A percentile compares a stretch with the other conserved stretches of the same genome.
Evolutionary conservation across 805 yeast species (phyloP).

Genomic region (Kazachstania psychrophila): DNA sequence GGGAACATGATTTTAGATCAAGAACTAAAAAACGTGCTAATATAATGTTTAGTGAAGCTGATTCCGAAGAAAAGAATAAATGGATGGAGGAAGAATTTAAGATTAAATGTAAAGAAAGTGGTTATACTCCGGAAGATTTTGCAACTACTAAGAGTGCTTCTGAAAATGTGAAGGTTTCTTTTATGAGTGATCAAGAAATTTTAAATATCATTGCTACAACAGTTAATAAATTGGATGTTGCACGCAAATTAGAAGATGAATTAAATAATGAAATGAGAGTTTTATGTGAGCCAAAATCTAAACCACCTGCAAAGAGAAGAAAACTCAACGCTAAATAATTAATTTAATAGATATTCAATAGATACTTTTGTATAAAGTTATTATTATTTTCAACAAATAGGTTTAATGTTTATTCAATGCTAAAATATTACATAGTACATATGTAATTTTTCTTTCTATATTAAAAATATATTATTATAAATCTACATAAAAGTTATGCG

Average conservation of each 20-base stretch:
- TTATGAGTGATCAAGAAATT: slow-evolving; percentile 23
- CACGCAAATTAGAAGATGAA: slow-evolving; percentile 22
- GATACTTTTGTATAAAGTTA: neutral
- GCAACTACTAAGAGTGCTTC: slow-evolving; percentile 5
- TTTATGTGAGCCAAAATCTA: neutral
- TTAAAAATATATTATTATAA: neutral
- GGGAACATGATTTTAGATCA: slow-evolving; percentile 77
- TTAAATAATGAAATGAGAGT: slow-evolving; percentile 16
- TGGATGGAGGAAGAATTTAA: slow-evolving; percentile 76
- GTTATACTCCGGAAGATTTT: slow-evolving; percentile 4
- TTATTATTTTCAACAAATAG: no score
- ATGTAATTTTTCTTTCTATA: no score
- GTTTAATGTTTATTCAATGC: no score
- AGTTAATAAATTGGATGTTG: slow-evolving; percentile 22
- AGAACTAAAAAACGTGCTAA: slow-evolving; percentile 69
- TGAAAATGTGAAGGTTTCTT: slow-evolving; percentile 7
- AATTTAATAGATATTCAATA: neutral
- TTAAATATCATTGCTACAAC: slow-evolving; percentile 24
- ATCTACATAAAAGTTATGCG: slow-evolving; percentile 12
- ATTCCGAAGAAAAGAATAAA: slow-evolving; percentile 42
- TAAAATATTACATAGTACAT: no score
- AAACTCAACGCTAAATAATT: slow-evolving; percentile 4
- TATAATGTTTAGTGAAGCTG: slow-evolving; percentile 52
- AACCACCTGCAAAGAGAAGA: slow-evolving; percentile 5
- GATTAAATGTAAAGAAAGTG: slow-evolving; percentile 33